Evolutionary conservation across 2,329 filamentous ascomycete species (phyloP).

Genomic region (Aspergillus pseudoviridinutans): DNA sequence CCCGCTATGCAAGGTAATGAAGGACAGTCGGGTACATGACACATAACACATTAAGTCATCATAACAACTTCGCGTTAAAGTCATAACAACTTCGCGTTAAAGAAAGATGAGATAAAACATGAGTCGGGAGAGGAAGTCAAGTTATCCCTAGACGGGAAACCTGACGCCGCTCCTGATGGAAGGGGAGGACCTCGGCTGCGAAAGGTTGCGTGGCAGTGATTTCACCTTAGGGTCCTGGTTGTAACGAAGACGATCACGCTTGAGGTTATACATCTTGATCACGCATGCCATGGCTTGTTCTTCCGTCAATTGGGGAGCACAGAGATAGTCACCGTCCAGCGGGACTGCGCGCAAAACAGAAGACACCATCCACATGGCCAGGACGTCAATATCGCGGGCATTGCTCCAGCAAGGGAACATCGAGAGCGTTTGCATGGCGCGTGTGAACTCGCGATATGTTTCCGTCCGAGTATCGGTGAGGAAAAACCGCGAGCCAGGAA

Average conservation of each 20-base stretch:
- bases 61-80: neutral
- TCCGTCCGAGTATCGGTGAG: slow-evolving; percentile 11
- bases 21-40: neutral
- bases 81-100: neutral
- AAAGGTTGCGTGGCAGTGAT: slow-evolving; percentile 14
- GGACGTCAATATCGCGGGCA: slow-evolving; percentile 14
- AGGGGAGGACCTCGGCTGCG: slow-evolving; percentile 10
- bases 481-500: slow-evolving; percentile 10
- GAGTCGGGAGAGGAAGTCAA: neutral
- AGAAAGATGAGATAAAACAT: neutral
- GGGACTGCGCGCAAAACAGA: slow-evolving; percentile 8
- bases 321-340: slow-evolving; percentile 8
- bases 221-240: slow-evolving; percentile 17
- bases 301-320: slow-evolving; percentile 6
- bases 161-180: slow-evolving; percentile 13
- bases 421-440: slow-evolving; percentile 17
- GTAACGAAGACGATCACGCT: slow-evolving; percentile 15
- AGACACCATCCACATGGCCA: slow-evolving; percentile 18
- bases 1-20: neutral
- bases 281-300: slow-evolving; percentile 19
- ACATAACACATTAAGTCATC: neutral
- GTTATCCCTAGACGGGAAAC: slow-evolving; percentile 12
- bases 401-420: slow-evolving; percentile 21
- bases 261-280: slow-evolving; percentile 17
- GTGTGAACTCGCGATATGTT: slow-evolving; percentile 17